phyloP scores from a whole-genome alignment of 2,329 filamentous ascomycete species.

The Colletotrichum sp. region DNA sequence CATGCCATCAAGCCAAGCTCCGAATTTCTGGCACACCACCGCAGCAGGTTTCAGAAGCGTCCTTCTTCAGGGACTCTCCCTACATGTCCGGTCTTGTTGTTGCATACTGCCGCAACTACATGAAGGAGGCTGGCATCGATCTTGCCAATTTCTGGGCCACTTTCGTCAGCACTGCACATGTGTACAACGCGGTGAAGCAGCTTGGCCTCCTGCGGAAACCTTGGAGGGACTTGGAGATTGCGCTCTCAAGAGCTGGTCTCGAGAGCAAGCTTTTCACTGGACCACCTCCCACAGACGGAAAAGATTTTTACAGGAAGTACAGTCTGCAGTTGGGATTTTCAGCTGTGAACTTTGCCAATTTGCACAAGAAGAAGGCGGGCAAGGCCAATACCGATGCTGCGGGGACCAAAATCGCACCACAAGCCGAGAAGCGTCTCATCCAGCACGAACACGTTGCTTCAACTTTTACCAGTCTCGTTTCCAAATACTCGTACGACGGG shows the following conservation, averaged over 20 bases:
- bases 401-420: not conserved
- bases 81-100: not conserved
- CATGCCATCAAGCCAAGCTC: not conserved
- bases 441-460: not conserved
- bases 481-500: not conserved
- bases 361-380: not conserved
- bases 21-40: not conserved
- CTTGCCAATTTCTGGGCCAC: not conserved
- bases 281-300: not conserved
- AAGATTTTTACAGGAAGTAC: not conserved
- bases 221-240: not conserved
- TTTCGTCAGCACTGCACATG: not conserved
- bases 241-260: not conserved
- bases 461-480: not conserved
- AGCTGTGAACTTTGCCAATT: not conserved
- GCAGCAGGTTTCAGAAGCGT: not conserved
- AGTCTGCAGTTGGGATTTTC: not conserved
- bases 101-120: not conserved
- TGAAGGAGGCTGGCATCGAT: not conserved
- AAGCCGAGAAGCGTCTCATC: not conserved
- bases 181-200: not conserved
- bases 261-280: not conserved
- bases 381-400: not conserved
- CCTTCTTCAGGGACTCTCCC: not conserved
- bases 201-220: not conserved